phyloP scores from a whole-genome alignment of 305 asterid genomes.

The Andrographis paniculata region DNA sequence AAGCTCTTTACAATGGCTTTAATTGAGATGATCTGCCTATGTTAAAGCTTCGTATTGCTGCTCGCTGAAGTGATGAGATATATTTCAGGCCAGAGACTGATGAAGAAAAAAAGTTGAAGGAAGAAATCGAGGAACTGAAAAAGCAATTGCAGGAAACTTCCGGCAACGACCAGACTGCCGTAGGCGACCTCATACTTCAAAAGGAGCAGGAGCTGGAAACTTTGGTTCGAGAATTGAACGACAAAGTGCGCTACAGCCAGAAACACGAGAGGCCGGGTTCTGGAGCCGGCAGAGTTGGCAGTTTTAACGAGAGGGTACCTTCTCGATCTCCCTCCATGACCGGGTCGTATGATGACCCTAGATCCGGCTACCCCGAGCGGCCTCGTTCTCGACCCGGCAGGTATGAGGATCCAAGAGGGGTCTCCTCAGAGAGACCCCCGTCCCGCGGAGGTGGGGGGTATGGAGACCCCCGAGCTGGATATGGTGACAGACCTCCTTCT shows the following conservation, averaged over 20 bases:
- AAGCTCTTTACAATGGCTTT: too few species aligned
- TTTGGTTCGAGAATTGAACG: slow-evolving; percentile 66
- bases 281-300: slow-evolving; percentile 49
- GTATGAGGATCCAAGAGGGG: slow-evolving; percentile 36
- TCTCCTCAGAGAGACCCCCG: slow-evolving; percentile 39
- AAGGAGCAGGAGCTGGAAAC: slow-evolving; percentile 60
- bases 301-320: slow-evolving; percentile 44
- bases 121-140: slow-evolving; percentile 63
- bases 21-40: background rate
- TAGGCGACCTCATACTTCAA: slow-evolving; percentile 40
- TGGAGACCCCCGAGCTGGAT: slow-evolving; percentile 34
- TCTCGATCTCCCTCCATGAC: slow-evolving; percentile 40
- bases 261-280: slow-evolving; percentile 79
- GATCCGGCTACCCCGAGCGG: slow-evolving; percentile 40
- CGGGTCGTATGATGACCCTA: slow-evolving; percentile 35
- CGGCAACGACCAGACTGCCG: slow-evolving; percentile 33
- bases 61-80: slow-evolving; percentile 18
- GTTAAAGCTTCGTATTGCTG: slow-evolving; percentile 4
- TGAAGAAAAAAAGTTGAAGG: slow-evolving; percentile 78
- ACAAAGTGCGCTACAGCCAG: slow-evolving; percentile 75
- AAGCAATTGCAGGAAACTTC: slow-evolving; percentile 41
- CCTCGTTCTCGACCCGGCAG: slow-evolving; percentile 46
- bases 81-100: slow-evolving; percentile 74
- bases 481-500: slow-evolving; percentile 36
- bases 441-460: slow-evolving; percentile 43